A percentile compares a stretch with the other conserved stretches of the same genome.
Conservation (phyloP, 169 alveolate species). For the Plasmodium inui region DNA sequence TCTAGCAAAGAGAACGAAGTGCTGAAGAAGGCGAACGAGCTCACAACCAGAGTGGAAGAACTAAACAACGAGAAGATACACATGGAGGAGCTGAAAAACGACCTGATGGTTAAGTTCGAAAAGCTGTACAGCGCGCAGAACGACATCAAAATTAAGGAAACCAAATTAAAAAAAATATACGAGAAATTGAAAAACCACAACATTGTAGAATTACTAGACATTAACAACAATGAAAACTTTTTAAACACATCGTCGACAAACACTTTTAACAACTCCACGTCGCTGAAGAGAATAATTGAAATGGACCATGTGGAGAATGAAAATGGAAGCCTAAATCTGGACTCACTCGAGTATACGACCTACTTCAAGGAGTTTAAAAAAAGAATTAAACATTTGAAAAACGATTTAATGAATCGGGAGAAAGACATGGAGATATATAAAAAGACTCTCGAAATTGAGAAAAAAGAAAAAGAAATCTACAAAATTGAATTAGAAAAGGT, state of each 20-base stretch:
- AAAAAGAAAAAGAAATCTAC: conserved; percentile 51
- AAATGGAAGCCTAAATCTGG: conserved; percentile 46
- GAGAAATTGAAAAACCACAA: conserved; percentile 60
- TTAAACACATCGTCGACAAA: neutral
- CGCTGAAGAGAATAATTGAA: conserved; percentile 22
- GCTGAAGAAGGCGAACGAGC: conserved; percentile 19
- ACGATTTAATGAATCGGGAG: conserved; percentile 30
- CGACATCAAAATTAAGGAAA: conserved; percentile 62
- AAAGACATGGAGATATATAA: conserved; percentile 58
- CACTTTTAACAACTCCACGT: neutral
- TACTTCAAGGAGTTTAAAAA: conserved; percentile 59
- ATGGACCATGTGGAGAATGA: conserved; percentile 20
- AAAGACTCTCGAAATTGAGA: conserved; percentile 56
- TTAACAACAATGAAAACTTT: conserved; percentile 13
- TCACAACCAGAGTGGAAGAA: conserved; percentile 20
- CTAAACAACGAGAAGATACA: conserved; percentile 30
- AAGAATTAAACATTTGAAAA: conserved; percentile 44
- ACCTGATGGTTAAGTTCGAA: conserved; percentile 43
- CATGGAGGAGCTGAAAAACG: conserved; percentile 62
- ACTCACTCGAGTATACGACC: conserved; percentile 51
- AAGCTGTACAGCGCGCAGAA: conserved; percentile 55
- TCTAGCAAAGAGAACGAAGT: conserved; percentile 18
- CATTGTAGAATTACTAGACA: conserved; percentile 39
- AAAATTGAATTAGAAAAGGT: conserved; percentile 50
- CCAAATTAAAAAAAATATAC: conserved; percentile 52